These are phyloP conservation scores for Candida nanaspora DNA, from an alignment of 805 yeast genomes.

Conservation along the genomic window DNA sequence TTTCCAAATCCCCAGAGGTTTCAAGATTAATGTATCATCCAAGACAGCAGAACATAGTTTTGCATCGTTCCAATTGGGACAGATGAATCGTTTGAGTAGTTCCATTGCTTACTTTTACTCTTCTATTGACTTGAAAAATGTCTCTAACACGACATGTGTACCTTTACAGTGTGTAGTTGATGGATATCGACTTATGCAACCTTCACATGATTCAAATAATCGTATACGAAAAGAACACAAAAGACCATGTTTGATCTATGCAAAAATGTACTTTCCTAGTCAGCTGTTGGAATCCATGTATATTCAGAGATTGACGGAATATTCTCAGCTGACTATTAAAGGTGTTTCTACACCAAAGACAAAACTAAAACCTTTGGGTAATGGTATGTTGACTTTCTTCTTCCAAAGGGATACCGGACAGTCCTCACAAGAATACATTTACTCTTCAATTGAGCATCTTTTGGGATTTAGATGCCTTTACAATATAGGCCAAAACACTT, in stretches of 20 bases:
- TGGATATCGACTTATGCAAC: conserved; percentile 49
- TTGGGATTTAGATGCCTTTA: conserved; percentile 77
- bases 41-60: conserved; percentile 64
- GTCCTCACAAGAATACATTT: conserved; percentile 65
- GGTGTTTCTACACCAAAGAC: conserved; percentile 56
- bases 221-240: not conserved
- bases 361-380: conserved; percentile 17
- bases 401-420: conserved; percentile 61
- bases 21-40: conserved; percentile 59
- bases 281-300: conserved; percentile 83
- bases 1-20: conserved; percentile 64
- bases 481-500: conserved; percentile 37
- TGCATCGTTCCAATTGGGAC: conserved; percentile 64
- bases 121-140: conserved; percentile 45
- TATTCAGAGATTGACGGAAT: conserved; percentile 51
- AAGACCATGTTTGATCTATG: conserved; percentile 55
- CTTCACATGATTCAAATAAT: conserved; percentile 1
- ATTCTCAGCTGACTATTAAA: conserved; percentile 61
- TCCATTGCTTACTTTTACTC: conserved; percentile 78
- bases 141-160: conserved; percentile 43
- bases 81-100: conserved; percentile 62
- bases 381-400: conserved; percentile 55
- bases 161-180: conserved; percentile 61
- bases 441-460: conserved; percentile 77
- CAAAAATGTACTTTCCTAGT: conserved; percentile 84